Evolutionary conservation across 2,329 filamentous ascomycete species (phyloP), one percentile per base, ranked within the genome.

Genomic region (Fusarium nanum): DNA sequence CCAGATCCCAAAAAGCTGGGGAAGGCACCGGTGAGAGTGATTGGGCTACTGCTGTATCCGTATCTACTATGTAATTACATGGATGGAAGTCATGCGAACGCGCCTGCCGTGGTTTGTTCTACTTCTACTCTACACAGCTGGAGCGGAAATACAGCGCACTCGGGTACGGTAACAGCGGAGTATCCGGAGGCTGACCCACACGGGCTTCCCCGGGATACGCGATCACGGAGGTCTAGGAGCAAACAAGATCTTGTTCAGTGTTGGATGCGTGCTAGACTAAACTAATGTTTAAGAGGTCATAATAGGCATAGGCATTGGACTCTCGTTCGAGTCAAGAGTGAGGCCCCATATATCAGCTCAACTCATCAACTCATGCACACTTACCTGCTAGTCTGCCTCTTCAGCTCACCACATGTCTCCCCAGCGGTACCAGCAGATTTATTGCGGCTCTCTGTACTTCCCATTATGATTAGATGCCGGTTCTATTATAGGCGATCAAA

Each of bases 181-280:
- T 59, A 64, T 66, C 63, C 59, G 60, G 60, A 27, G 32, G 8
- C 12, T 42, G 55, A 42, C 63, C 68, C 69, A 56, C 69, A 56
- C 53, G 25, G 55, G 28, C 28, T 34, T n/a, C n/a, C n/a, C 34
- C 58, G 59, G 61, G 30, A 28, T 18, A 50, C 49, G 42, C 30
- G 49, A 65, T 53, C 45, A 49, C 53, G 52, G 52, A 55, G 32
- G 28, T 13, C 28, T 30, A 13, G 27, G 63, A 32, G 14, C 42
- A 11, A 10, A 25, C 12, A 54, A 23, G 42, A 23, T 48, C 27
- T 28, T 47, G 25, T 40, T 45, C 32, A 54, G 42, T 44, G 20
- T 16, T 30, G 34, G 23, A 37, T 37, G 16, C 32, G 16, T 37
- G 32, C 32, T 6, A 7, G n/a, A 23, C 13, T 45, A 7, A 13